These are phyloP conservation scores for Colletotrichum australisinense DNA, from an alignment of 2,329 filamentous ascomycete species.

Conservation along the genomic window DNA sequence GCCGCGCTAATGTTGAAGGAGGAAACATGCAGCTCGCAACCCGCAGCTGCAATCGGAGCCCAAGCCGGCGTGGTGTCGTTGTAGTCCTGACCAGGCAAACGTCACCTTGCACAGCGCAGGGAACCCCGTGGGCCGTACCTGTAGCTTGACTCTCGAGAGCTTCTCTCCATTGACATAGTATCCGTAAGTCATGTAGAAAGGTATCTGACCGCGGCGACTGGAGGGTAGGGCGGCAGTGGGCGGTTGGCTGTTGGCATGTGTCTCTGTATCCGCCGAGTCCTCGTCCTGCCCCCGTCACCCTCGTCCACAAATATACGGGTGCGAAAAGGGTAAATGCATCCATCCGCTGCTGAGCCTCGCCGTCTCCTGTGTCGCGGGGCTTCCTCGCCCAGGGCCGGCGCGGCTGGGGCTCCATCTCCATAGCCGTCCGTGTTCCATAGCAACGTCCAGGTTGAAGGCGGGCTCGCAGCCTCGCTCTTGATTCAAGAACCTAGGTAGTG, in stretches of 20 bases:
- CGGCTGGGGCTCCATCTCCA: not conserved
- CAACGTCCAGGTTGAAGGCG: not conserved
- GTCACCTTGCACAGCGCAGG: conserved; percentile 22
- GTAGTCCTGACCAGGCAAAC: conserved; percentile 12
- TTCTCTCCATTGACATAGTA: not conserved
- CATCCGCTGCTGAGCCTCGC: conserved; percentile 11
- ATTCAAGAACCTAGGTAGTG: not conserved
- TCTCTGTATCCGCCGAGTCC: not conserved
- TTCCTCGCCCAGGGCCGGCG: not conserved
- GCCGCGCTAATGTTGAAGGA: conserved; percentile 32
- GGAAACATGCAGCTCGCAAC: conserved; percentile 27
- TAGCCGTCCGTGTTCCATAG: not conserved
- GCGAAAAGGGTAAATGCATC: not conserved
- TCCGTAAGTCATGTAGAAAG: not conserved
- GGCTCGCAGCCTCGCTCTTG: not conserved
- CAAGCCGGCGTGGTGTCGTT: conserved; percentile 4
- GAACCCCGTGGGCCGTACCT: not conserved
- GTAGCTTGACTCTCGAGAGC: not conserved
- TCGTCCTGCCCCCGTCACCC: not conserved
- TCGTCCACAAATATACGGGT: not conserved
- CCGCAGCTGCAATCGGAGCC: conserved; percentile 22
- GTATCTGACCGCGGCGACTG: not conserved
- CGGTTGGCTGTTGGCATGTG: not conserved
- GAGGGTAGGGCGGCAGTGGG: not conserved
- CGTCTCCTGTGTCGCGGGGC: not conserved